These are phyloP conservation scores for Castanea mollissima DNA, from an alignment of 306 rosid species.

Conservation along the genomic window DNA sequence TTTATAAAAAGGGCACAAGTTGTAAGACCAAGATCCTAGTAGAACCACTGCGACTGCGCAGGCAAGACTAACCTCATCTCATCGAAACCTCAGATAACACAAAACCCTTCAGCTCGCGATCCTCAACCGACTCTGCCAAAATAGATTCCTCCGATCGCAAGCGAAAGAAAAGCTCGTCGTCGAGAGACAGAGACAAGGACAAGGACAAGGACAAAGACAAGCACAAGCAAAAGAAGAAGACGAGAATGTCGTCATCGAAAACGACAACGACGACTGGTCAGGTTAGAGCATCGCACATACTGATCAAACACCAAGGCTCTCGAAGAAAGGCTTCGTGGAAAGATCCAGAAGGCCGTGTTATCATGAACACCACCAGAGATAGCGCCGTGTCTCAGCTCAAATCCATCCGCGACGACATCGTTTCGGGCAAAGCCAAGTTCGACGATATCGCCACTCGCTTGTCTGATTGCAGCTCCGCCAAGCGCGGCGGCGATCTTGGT, in stretches of 20 bases:
- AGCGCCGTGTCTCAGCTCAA: constrained; percentile 70
- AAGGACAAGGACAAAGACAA: constrained; percentile 53
- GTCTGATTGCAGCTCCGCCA: constrained; percentile 98
- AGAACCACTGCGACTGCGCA: too few relatives aligned
- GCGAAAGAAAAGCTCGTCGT: constrained; percentile 57
- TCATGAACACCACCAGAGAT: constrained; percentile 69
- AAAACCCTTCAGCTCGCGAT: too few relatives aligned
- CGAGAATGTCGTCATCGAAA: constrained; percentile 66
- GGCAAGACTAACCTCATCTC: too few relatives aligned
- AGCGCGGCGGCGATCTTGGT: constrained; percentile 98
- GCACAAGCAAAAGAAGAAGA: constrained; percentile 38
- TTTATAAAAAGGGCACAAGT: too few relatives aligned
- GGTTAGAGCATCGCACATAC: constrained; percentile 93
- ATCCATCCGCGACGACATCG: constrained; percentile 63
- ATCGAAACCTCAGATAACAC: too few relatives aligned
- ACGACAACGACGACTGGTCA: constrained; percentile 32
- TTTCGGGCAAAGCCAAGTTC: constrained; percentile 70
- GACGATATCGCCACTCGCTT: constrained; percentile 68
- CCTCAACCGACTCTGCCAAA: constrained; percentile 18
- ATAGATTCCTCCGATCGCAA: constrained; percentile 82
- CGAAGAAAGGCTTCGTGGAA: constrained; percentile 95
- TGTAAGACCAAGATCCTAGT: too few relatives aligned
- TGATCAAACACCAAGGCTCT: constrained; percentile 91
- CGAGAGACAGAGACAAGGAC: constrained; percentile 1
- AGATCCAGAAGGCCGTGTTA: constrained; percentile 87